phyloP scores from a whole-genome alignment of 169 alveolate species.

The Perkinsus olseni region DNA sequence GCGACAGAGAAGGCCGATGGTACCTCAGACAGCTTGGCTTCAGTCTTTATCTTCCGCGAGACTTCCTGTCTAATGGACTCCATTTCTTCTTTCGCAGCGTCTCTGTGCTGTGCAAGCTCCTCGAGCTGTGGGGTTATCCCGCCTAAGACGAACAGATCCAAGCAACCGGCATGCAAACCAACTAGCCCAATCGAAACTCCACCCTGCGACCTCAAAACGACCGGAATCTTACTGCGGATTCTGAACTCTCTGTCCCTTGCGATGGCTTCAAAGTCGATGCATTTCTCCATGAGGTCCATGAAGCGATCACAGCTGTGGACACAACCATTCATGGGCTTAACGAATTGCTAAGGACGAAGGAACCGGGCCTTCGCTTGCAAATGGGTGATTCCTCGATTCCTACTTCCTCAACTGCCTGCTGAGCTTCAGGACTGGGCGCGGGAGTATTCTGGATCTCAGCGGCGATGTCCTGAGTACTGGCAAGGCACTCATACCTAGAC shows the following conservation, averaged over 20 bases:
- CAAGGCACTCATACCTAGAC: background rate
- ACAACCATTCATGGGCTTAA: background rate
- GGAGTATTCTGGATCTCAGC: background rate
- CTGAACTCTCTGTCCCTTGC: background rate
- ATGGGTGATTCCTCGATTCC: background rate
- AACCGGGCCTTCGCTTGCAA: background rate
- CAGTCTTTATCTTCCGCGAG: background rate
- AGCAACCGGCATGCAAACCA: too few species aligned
- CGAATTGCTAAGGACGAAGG: background rate
- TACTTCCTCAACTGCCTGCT: background rate
- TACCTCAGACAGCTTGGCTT: background rate
- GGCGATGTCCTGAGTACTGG: background rate
- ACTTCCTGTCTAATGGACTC: background rate
- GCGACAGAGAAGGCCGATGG: background rate
- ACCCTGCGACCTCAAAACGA: background rate
- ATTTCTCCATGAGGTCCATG: background rate
- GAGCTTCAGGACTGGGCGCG: background rate
- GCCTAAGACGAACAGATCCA: background rate
- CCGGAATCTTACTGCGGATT: background rate
- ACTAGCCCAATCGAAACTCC: too few species aligned
- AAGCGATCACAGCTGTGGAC: background rate
- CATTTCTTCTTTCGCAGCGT: background rate
- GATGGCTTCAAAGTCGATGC: background rate
- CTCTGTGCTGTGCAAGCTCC: background rate
- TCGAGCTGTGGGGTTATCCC: background rate